Evolutionary conservation across 106 monocot species (phyloP).

Genomic region (Narthecium ossifragum): DNA sequence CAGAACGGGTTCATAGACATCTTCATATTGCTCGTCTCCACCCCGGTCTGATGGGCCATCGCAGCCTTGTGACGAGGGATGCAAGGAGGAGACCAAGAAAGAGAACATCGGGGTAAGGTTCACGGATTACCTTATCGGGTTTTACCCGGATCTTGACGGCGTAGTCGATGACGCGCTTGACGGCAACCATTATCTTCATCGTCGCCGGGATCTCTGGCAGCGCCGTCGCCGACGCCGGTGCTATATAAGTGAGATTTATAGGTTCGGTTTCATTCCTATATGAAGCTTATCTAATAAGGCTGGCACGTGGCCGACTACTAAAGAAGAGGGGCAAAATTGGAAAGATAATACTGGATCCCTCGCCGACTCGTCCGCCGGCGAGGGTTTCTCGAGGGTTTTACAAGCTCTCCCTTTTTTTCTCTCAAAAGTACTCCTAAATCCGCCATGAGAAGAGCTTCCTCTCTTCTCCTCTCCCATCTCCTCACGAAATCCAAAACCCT

Average conservation of each 20-base stretch:
- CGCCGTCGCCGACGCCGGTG: neutral
- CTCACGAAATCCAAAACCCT: slow-evolving; percentile 10
- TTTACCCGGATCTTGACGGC: slow-evolving; percentile 97
- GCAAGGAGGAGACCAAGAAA: neutral
- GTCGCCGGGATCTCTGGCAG: neutral
- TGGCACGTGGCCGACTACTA: no score
- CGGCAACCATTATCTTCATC: slow-evolving; percentile 98
- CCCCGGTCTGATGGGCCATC: slow-evolving; percentile 41
- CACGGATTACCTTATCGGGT: slow-evolving; percentile 84
- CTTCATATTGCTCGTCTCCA: slow-evolving; percentile 92
- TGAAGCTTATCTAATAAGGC: no score
- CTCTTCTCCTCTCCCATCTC: slow-evolving; percentile 15
- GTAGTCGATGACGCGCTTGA: slow-evolving; percentile 98
- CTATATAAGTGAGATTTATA: no score
- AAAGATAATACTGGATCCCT: no score
- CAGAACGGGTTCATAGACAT: slow-evolving; percentile 99
- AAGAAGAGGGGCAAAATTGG: no score
- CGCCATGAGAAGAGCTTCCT: slow-evolving; percentile 35
- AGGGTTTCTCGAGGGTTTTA: neutral
- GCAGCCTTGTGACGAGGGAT: neutral
- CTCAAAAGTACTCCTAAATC: no score
- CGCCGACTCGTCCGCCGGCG: no score
- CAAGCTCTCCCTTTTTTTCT: neutral
- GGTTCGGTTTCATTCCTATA: no score
- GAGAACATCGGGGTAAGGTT: no score